These are phyloP conservation scores for Cytospora piceae DNA, from an alignment of 2,329 filamentous ascomycete species.

Conservation along the genomic window DNA sequence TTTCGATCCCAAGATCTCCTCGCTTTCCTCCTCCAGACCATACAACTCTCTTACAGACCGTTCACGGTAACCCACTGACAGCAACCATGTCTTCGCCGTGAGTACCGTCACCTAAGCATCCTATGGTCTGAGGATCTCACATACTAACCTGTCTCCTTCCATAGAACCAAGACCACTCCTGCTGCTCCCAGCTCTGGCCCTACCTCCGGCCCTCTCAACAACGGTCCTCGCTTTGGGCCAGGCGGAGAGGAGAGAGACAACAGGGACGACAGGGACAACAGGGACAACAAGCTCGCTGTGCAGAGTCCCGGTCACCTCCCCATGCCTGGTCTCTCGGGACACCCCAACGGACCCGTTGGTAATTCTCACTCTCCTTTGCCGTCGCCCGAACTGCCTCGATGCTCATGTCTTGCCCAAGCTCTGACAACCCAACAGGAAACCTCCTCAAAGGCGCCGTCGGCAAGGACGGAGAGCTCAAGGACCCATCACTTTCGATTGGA, in stretches of 20 bases:
- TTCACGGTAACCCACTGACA: conserved; percentile 8
- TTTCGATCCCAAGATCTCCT: not conserved
- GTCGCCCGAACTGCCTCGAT: no score
- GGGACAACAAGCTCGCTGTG: conserved; percentile 14
- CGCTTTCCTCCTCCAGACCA: not conserved
- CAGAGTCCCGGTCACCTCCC: conserved; percentile 15
- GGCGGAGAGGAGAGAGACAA: conserved; percentile 1
- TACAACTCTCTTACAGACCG: not conserved
- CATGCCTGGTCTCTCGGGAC: conserved; percentile 25
- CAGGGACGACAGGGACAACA: conserved; percentile 12
- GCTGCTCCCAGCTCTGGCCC: conserved; percentile 6
- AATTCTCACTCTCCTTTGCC: not conserved
- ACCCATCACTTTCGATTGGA: conserved; percentile 61
- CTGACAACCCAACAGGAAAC: conserved; percentile 43
- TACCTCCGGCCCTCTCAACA: conserved; percentile 17
- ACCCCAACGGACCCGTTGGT: conserved; percentile 26
- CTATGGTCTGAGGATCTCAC: not conserved
- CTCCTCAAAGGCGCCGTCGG: conserved; percentile 62
- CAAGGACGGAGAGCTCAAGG: conserved; percentile 60
- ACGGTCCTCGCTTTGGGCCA: conserved; percentile 15
- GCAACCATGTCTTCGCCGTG: conserved; percentile 29
- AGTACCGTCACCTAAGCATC: not conserved
- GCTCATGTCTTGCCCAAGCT: no score
- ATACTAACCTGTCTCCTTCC: not conserved
- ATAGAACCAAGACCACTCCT: conserved; percentile 24